Evolutionary conservation across 1,139 yeast species (phyloP), one percentile per base, ranked within the genome.

Genomic region (Debaryomyces nepalensis): DNA sequence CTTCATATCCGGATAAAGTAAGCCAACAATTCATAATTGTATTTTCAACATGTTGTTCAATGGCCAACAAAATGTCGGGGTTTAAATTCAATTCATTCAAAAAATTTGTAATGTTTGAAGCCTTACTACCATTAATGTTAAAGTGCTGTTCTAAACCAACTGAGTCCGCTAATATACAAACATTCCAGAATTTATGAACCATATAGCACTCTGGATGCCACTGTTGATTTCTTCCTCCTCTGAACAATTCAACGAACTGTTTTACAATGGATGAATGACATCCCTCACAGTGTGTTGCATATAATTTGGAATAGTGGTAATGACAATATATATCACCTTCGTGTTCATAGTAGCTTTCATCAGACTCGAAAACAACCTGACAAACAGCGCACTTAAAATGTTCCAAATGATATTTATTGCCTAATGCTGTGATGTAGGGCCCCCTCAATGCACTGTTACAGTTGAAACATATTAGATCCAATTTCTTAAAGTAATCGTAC

Each of bases 131-230:
- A 19, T 41, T 20, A 26, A 54, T 34, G 30, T 51, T 42, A 16
- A 41, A 39, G 12, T 64, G 59, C 16, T 69, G 60, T 10, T 74
- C 73, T 29, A 82, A 59, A 1, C 89, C 91, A 27, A 84, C 77
- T 4, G 79, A 68, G 44, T 78, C 84, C 0, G 86, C 78, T 3
- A 84, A 75, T n/a, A 90, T 72, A 45, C 84, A 79, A 19, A 91
- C 96, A 58, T 89, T 91, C 99, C 99, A 95, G 57, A 90, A 91
- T 61, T 91, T 91, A 69, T 87, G 91, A 38, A 93, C 95, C 91
- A 95, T 95, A 60, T 90, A 95, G 68, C 99, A 95, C 62, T 95
- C 99, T 2, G 98, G 98, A 63, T 95, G 99, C 99, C 99, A 95
- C 59, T 90, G 96, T 61, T 91, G 96, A 50, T 87, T 86, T 53